Conservation (phyloP, 1,284 basidiomycete species). For the Erythrobasidium hasegawianum region DNA sequence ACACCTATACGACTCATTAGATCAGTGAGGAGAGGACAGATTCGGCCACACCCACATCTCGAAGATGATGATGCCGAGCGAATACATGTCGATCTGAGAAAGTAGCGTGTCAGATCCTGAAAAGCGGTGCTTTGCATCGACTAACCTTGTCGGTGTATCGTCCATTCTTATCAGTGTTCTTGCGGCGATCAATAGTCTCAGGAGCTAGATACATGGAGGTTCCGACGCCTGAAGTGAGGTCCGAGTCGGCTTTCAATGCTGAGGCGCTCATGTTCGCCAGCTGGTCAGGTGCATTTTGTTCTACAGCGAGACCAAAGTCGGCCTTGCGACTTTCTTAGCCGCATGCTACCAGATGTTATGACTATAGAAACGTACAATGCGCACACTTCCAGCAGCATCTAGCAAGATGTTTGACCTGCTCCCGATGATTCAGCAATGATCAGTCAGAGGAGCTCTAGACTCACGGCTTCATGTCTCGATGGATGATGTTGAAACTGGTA, state of each 20-base stretch:
- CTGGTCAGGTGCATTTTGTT: slow-evolving; percentile 39
- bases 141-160: slow-evolving; percentile 33
- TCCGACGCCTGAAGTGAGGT: slow-evolving; percentile 45
- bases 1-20: slow-evolving; percentile 4
- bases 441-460: too few species aligned
- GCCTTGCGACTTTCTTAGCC: slow-evolving; percentile 13
- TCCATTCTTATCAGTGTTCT: neutral
- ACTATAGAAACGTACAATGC: slow-evolving; percentile 35
- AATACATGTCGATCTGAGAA: slow-evolving; percentile 32
- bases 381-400: slow-evolving; percentile 42
- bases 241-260: slow-evolving; percentile 38
- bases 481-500: slow-evolving; percentile 42
- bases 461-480: slow-evolving; percentile 44
- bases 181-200: slow-evolving; percentile 37
- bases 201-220: slow-evolving; percentile 45
- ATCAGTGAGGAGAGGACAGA: slow-evolving; percentile 34
- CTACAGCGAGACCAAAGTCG: slow-evolving; percentile 45
- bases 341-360: neutral
- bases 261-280: slow-evolving; percentile 10
- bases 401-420: slow-evolving; percentile 42
- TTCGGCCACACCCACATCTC: slow-evolving; percentile 23
- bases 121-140: too few species aligned
- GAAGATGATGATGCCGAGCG: slow-evolving; percentile 28
- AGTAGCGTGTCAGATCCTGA: neutral
- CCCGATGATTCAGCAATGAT: neutral